phyloP scores from a whole-genome alignment of 306 rosid species.

The Begonia peltatifolia region DNA sequence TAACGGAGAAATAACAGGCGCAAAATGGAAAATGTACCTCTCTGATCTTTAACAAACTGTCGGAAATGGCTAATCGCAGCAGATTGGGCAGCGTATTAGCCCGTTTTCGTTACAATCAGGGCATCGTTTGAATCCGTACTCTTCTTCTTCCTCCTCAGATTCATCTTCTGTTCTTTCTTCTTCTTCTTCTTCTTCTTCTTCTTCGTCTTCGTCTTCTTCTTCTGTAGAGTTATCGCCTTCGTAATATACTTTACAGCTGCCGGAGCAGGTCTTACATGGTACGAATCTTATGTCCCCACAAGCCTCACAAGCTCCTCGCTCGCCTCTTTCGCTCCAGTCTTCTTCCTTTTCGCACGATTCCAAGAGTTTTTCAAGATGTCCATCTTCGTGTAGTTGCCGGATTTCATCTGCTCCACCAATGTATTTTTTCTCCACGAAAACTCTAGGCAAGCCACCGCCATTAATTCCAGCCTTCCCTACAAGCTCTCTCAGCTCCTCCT shows the following conservation, averaged over 20 bases:
- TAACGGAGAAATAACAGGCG: neutral
- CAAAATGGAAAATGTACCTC: conserved; percentile 19
- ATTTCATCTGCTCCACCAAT: conserved; percentile 83
- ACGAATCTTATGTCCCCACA: conserved; percentile 89
- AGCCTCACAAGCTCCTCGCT: conserved; percentile 40
- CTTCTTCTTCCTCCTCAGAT: conserved; percentile 14
- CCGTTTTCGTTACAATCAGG: conserved; percentile 90
- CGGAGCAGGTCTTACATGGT: conserved; percentile 83
- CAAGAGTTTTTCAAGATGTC: conserved; percentile 61
- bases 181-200: conserved; percentile 29
- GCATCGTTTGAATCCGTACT: conserved; percentile 64
- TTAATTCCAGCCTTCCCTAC: conserved; percentile 16
- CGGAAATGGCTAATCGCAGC: conserved; percentile 33
- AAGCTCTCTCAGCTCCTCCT: conserved; percentile 63
- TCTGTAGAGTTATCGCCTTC: conserved; percentile 25
- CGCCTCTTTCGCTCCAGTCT: conserved; percentile 13
- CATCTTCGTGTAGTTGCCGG: conserved; percentile 55
- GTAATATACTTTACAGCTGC: conserved; percentile 83
- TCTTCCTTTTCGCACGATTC: conserved; percentile 37
- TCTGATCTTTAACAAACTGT: conserved; percentile 5
- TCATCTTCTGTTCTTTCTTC: conserved; percentile 15
- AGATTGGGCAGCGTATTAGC: conserved; percentile 56
- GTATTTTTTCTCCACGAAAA: conserved; percentile 49
- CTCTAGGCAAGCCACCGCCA: conserved; percentile 57
- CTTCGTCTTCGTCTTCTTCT: conserved; percentile 19